Percentiles rank a stretch among this genome's conserved stretches.
These are phyloP conservation scores for Skeletonema grethae DNA, from an alignment of 108 stramenopile species.

Conservation along the genomic window DNA sequence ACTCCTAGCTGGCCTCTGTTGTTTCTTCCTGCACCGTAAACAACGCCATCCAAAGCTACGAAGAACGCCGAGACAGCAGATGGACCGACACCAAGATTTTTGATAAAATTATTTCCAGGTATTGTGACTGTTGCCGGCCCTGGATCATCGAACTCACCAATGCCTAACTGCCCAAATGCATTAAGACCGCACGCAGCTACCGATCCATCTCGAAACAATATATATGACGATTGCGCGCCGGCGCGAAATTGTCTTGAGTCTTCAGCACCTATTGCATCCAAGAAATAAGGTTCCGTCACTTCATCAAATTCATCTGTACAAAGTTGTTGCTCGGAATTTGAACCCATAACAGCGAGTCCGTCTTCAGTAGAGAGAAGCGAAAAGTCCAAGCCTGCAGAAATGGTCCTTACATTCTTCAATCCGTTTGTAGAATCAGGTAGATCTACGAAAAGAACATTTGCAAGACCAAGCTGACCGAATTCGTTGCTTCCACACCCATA, in stretches of 20 bases:
- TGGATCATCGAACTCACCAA: slow-evolving; percentile 17
- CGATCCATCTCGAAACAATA: slow-evolving; percentile 30
- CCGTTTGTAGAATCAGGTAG: slow-evolving; percentile 29
- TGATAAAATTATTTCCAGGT: slow-evolving; percentile 3
- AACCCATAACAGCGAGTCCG: slow-evolving; percentile 36
- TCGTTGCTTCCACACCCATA: slow-evolving; percentile 41
- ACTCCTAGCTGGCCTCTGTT: slow-evolving; percentile 37
- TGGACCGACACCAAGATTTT: slow-evolving; percentile 22
- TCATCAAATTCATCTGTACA: slow-evolving; percentile 18
- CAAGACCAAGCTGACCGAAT: slow-evolving; percentile 29
- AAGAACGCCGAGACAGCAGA: slow-evolving; percentile 35
- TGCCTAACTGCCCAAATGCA: slow-evolving; percentile 35
- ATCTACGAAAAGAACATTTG: slow-evolving; percentile 3
- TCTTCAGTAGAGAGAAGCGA: slow-evolving; percentile 27
- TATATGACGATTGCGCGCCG: slow-evolving; percentile 29
- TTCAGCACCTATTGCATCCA: slow-evolving; percentile 1
- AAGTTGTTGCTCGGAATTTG: slow-evolving; percentile 18
- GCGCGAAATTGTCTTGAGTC: slow-evolving; percentile 25
- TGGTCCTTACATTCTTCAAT: slow-evolving; percentile 22
- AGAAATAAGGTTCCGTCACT: background rate
- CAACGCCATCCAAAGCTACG: slow-evolving; percentile 9
- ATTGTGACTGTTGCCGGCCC: slow-evolving; percentile 12
- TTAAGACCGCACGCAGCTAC: slow-evolving; percentile 39
- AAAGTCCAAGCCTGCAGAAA: slow-evolving; percentile 34
- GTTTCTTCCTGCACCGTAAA: slow-evolving; percentile 30